Conservation (phyloP, 2,329 filamentous ascomycete genomes). For the Apiospora saccharicola region DNA sequence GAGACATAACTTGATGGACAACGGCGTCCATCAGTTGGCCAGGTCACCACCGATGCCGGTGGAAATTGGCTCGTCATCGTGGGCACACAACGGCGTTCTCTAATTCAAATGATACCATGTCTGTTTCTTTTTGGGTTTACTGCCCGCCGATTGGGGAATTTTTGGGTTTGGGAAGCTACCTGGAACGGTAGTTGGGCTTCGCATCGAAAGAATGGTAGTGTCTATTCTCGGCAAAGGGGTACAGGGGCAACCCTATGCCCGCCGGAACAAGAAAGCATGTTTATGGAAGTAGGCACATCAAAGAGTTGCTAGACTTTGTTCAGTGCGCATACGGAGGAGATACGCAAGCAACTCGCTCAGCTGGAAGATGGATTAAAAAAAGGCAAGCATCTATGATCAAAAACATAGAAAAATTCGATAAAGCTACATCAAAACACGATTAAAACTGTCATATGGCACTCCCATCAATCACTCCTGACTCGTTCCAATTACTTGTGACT, state of each 20-base stretch:
- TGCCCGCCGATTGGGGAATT: not conserved
- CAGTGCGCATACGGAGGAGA: conserved; percentile 3
- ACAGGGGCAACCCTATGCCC: conserved; percentile 4
- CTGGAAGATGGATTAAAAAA: conserved; percentile 21
- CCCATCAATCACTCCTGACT: not conserved
- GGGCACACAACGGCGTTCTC: conserved; percentile 24
- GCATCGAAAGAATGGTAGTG: conserved; percentile 25
- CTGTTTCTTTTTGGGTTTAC: conserved; percentile 15
- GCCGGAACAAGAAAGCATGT: conserved; percentile 13
- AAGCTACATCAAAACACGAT: conserved; percentile 25
- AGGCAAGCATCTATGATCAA: conserved; percentile 20
- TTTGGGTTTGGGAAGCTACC: conserved; percentile 8
- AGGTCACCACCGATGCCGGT: conserved; percentile 5
- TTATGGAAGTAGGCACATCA: not conserved
- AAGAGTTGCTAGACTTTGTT: conserved; percentile 9
- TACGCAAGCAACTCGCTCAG: conserved; percentile 5
- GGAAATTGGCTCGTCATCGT: conserved; percentile 7
- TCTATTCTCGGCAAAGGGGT: conserved; percentile 16
- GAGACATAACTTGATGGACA: not conserved
- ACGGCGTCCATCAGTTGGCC: conserved; percentile 9
- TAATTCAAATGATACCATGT: conserved; percentile 25
- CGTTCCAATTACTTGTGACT: conserved; percentile 4
- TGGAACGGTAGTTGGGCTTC: not conserved
- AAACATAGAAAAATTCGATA: conserved; percentile 24
- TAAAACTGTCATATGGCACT: conserved; percentile 22